Base-by-base conservation (phyloP, 345 rosid genomes). In the Eucalyptus pauciflora region DNA sequence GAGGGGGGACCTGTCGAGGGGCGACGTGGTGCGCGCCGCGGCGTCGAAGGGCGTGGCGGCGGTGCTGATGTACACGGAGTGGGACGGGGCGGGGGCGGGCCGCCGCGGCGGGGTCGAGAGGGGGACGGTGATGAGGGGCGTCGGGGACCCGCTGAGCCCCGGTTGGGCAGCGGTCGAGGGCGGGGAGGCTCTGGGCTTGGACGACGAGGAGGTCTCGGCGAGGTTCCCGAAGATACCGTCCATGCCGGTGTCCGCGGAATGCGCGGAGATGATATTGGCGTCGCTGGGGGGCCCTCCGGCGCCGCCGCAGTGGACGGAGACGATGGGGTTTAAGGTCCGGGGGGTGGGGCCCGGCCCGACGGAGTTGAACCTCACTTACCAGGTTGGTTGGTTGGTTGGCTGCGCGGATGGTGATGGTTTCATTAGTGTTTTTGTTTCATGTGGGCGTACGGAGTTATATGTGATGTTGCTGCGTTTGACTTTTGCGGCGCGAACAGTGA, bases 81-180 rank as follows among this genome's bases (percentile, higher is more conserved):
- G 94, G 43, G 94, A 86, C 15, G 92, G 93, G 24, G 96, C 91
- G 83, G 24, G 4, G 56, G 56, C 24, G 24, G 56, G 56, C 56
- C 56, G 27, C 81, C 83, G 86, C 91, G 71, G 97, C 98, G 1
- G 96, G 96, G 91, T 27, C 86, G 64, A 93, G 92, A 95, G 99
- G 91, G 99, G 99, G 71, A 98, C 99, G 15, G 98, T 97, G 49
- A 96, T 97, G 97, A 94, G 94, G 89, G 99, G 98, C 22, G 90
- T 96, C 50, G 99, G 99, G 92, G 99, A 98, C 96, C 98, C 99
- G 85, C 88, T 94, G 43, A 97, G 91, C 87, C 99, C 99, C 12
- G 99, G 99, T 52, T 98, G 98, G 98, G 95, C 96, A 86, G 96
- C 93, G 90, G 94, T 92, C 67, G 95, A 92, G 8, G 97, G 94